Conservation (phyloP, 805 yeast species). For the Blastobotrys parvus region DNA sequence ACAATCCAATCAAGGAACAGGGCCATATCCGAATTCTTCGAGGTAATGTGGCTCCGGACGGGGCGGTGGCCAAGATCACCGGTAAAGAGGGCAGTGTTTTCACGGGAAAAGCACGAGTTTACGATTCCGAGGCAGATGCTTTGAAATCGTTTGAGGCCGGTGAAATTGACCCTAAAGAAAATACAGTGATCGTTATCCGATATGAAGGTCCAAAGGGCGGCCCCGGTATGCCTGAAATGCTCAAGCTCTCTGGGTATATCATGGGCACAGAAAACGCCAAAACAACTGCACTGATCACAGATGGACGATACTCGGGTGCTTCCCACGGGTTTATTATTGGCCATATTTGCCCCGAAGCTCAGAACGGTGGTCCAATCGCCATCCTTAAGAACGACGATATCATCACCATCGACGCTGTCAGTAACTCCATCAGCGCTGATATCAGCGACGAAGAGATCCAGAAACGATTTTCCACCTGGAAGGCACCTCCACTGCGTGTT, state of each 20-base stretch:
- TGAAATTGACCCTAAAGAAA: slow-evolving; percentile 84
- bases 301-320: slow-evolving; percentile 97
- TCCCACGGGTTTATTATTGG: slow-evolving; percentile 97
- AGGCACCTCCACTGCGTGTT: slow-evolving; percentile 74
- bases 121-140: slow-evolving; percentile 73
- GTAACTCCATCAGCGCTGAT: slow-evolving; percentile 71
- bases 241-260: slow-evolving; percentile 88
- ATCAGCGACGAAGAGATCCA: slow-evolving; percentile 64
- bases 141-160: slow-evolving; percentile 78
- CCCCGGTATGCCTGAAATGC: slow-evolving; percentile 99
- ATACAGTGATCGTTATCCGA: slow-evolving; percentile 87
- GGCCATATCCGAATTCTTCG: slow-evolving; percentile 82
- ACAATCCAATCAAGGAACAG: slow-evolving; percentile 73
- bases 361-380: slow-evolving; percentile 95
- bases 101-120: slow-evolving; percentile 83
- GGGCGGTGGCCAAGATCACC: slow-evolving; percentile 92
- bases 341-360: slow-evolving; percentile 95
- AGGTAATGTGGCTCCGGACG: slow-evolving; percentile 87
- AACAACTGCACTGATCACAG: slow-evolving; percentile 85
- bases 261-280: slow-evolving; percentile 94
- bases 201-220: slow-evolving; percentile 99
- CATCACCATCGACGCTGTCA: slow-evolving; percentile 83
- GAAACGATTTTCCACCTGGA: slow-evolving; percentile 65
- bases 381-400: slow-evolving; percentile 83
- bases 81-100: slow-evolving; percentile 96